phyloP scores from a whole-genome alignment of 1,139 yeast species.

The Pichia sp. region DNA sequence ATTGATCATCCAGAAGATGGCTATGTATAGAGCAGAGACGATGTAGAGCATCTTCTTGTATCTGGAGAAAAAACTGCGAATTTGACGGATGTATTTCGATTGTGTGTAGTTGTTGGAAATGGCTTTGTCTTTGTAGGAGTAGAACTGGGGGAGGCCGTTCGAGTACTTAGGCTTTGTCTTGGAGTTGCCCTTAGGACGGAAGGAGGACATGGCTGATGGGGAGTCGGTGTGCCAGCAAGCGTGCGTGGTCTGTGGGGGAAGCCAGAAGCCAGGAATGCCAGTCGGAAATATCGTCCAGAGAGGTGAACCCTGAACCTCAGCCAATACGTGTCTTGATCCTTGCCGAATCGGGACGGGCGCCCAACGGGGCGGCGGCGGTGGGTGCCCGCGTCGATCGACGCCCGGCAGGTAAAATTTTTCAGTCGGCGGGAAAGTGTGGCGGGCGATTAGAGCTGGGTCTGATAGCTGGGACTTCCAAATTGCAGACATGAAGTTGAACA shows the following conservation, averaged over 20 bases:
- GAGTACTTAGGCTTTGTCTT: slow-evolving; percentile 14
- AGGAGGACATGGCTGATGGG: slow-evolving; percentile 14
- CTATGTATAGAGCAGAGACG: slow-evolving; percentile 2
- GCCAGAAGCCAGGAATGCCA: too few species aligned
- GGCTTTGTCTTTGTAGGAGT: slow-evolving; percentile 17
- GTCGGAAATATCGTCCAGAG: background rate
- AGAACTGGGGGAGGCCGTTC: slow-evolving; percentile 18
- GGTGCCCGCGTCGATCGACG: background rate
- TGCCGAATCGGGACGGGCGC: too few species aligned
- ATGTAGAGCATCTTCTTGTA: slow-evolving; percentile 12
- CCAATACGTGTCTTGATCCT: too few species aligned
- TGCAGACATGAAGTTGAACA: too few species aligned
- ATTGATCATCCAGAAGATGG: slow-evolving; percentile 11
- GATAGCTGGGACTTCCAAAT: too few species aligned
- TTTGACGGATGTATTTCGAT: slow-evolving; percentile 1
- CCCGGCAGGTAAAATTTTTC: too few species aligned
- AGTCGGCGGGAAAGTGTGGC: too few species aligned
- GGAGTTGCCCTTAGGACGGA: slow-evolving; percentile 12
- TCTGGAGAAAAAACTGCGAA: slow-evolving; percentile 7
- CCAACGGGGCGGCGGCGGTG: too few species aligned
- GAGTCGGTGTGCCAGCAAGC: too few species aligned
- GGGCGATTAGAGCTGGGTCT: too few species aligned
- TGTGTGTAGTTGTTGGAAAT: slow-evolving; percentile 12
- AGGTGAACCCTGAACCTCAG: too few species aligned
- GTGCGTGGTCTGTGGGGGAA: too few species aligned